A percentile compares a stretch with the other conserved stretches of the same genome.
phyloP scores from a whole-genome alignment of 2,329 filamentous ascomycete species.

The Scopulariopsis brevicaulis region DNA sequence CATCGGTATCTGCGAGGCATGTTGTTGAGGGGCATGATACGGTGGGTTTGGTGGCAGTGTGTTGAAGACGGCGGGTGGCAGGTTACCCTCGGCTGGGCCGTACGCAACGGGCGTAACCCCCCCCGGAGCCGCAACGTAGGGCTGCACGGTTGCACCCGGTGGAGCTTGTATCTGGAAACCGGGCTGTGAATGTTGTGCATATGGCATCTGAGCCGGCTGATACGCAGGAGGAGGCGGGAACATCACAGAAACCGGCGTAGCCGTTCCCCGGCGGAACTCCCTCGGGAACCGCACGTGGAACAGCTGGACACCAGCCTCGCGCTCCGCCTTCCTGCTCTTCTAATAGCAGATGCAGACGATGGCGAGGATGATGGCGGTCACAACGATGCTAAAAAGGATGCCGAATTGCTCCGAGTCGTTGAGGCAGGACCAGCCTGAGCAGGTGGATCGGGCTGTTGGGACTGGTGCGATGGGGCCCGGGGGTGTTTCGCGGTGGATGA shows the following conservation, averaged over 20 bases:
- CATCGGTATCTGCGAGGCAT: not conserved
- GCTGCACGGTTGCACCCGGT: not conserved
- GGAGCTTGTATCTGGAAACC: not conserved
- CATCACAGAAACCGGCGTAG: not conserved
- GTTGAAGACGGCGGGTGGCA: not conserved
- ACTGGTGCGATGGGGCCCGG: not conserved
- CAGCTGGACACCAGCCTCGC: not conserved
- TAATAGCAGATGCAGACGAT: conserved; percentile 14
- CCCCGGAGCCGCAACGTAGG: not conserved
- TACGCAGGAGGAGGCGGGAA: not conserved
- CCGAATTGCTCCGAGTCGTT: conserved; percentile 22
- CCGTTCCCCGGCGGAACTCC: not conserved
- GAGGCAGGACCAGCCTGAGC: conserved; percentile 25
- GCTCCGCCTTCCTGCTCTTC: not conserved
- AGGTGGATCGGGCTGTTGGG: not conserved
- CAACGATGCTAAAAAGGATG: conserved; percentile 23
- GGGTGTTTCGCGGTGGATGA: not conserved
- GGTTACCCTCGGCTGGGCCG: not conserved
- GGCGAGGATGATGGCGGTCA: conserved; percentile 14
- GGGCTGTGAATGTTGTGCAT: not conserved
- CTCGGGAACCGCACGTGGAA: not conserved
- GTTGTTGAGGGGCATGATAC: not conserved
- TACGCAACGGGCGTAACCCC: not conserved
- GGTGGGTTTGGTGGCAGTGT: not conserved
- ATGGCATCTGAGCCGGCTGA: not conserved